Conservation (phyloP, 345 rosid species). For the Adansonia digitata region DNA sequence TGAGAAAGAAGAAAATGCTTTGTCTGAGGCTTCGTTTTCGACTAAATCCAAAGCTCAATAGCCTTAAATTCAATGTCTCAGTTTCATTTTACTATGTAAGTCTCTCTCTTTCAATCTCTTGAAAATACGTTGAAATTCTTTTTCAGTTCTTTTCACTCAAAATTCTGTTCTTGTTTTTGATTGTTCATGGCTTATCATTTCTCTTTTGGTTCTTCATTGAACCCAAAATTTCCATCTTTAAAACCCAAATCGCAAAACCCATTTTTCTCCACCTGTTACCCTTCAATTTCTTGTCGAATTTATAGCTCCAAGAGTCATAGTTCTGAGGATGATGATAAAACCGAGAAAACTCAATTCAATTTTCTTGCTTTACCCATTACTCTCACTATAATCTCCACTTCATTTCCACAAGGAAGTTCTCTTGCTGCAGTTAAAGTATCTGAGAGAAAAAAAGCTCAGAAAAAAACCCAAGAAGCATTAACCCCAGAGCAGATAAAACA, state of each 20-base stretch:
- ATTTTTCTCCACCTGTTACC: slow-evolving; percentile 5
- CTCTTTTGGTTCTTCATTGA: slow-evolving; percentile 34
- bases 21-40: slow-evolving; percentile 24
- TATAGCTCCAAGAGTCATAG: slow-evolving; percentile 15
- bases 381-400: slow-evolving; percentile 57
- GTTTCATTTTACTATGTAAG: slow-evolving; percentile 34
- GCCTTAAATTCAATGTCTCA: slow-evolving; percentile 8
- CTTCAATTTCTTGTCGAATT: slow-evolving; percentile 37
- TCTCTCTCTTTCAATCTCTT: slow-evolving; percentile 5
- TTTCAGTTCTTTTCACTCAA: too few relatives aligned
- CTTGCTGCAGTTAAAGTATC: slow-evolving; percentile 48
- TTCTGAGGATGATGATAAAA: slow-evolving; percentile 19
- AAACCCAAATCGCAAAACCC: slow-evolving; percentile 21
- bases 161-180: not conserved
- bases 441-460: slow-evolving; percentile 46
- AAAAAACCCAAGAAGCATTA: slow-evolving; percentile 51
- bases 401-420: slow-evolving; percentile 42
- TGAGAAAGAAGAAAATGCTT: slow-evolving; percentile 7
- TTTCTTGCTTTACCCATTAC: slow-evolving; percentile 59
- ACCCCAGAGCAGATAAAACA: slow-evolving; percentile 68
- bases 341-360: slow-evolving; percentile 33
- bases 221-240: slow-evolving; percentile 22
- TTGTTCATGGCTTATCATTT: slow-evolving; percentile 42
- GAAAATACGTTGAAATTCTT: not conserved
- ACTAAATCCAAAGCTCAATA: slow-evolving; percentile 14